Base-by-base conservation (phyloP, 2,329 filamentous ascomycete species). In the Cladorrhinum sp. region DNA sequence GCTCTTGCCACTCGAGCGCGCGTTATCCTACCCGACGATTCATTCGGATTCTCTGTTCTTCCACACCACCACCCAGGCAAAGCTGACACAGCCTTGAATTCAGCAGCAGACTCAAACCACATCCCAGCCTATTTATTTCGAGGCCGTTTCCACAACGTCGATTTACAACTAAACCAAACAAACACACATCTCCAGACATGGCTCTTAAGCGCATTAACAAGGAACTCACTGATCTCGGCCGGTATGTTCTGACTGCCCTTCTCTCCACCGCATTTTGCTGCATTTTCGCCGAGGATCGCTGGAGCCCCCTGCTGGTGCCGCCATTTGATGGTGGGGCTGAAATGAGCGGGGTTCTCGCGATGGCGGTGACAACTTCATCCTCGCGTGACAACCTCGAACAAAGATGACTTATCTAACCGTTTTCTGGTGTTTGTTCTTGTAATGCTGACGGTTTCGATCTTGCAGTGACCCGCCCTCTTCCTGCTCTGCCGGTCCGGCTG, bases 401-500 rank as follows among this genome's bases (percentile, higher is more conserved):
- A 18, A 22, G 4, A 22, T 23, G 0, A 1, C 20, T 16, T 51
- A 53, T 29, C 6, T 20, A 18, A 45, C 12, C 50, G 18, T 6
- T 57, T 22, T 23, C 22, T 52, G n/a, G 41, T 45, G 16, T 12
- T 45, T 20, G 16, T 7, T 45, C 16, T 48, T 16, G 18, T 6
- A 3, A 64, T 67, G 67, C 73, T 78, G 66, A 76, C 64, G 36
- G 68, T 48, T 62, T 61, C 54, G 62, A 25, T 58, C 62, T 64
- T 67, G 65, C 71, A 98, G 95, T 82, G 95, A 99, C 77, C 95
- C 95, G 76, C 95, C 95, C 74, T 98, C 95, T 62, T 98, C 93
- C 70, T 99, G 95, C 87, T 98, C 93, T 76, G 95, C 95, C 72
- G 95, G 95, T 68, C 95, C 95, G 70, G 89, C 96, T 73, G 93